Base-by-base conservation (phyloP, 805 yeast species). In the Wickerhamiella allomyrinae region DNA sequence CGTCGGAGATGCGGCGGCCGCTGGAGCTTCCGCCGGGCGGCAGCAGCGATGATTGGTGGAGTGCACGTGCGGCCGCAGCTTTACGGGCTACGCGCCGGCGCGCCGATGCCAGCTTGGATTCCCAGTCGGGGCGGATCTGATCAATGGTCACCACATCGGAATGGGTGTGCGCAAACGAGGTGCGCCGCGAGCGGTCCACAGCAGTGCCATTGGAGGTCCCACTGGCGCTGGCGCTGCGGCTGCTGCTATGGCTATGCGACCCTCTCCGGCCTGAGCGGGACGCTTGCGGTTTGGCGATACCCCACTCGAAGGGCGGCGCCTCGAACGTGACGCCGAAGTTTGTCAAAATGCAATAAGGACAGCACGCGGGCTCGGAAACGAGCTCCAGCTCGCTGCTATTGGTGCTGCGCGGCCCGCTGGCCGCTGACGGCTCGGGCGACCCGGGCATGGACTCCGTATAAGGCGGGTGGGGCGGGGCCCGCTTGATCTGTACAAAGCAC, bases 401-500 rank as follows among this genome's bases (percentile, higher is more conserved):
- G 11, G 71, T 69, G 51, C 68, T 65, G 51, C 57, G 65, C 4
- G 68, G 71, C 48, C 68, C 67, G 48, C 58, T 75, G 40, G 49
- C 79, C 6, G 31, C 31, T 10, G 29, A 11, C 13, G 8, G n/a
- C 29, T 11, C 10, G 13, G 31, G 31, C 31, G 31, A 27, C 17
- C 11, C 14, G 5, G 15, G 3, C 9, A 17, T 14, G 4, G 34
- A 19, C 21, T 36, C 39, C 3, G 21, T 89, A 56, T 85, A 93
- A 1, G 95, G 95, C 25, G 86, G 84, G 61, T 89, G 97, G 0
- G 98, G 97, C 9, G 84, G 94, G 25, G 77, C 64, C 41, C 98
- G 71, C 59, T 83, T 85, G 57, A 89, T 86, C 60, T 89, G 96
- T 9, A 89, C 96, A 70, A 89, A 91, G 57, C 98, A 89, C 61